Conservation (phyloP, 805 yeast genomes). For the Zygotorulaspora danielsina region DNA sequence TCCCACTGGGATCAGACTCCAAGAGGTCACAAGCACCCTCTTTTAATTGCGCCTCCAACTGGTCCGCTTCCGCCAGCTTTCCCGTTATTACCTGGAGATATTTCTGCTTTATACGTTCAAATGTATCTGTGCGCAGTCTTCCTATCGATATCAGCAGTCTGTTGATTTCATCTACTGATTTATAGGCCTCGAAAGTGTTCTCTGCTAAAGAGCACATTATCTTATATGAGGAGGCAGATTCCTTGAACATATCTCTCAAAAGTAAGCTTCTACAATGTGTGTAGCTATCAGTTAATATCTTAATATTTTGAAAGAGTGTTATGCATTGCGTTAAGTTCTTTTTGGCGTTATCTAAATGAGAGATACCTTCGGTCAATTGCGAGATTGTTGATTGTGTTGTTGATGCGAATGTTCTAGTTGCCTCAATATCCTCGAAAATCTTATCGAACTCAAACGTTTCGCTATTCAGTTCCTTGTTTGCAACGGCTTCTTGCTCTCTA, state of each 20-base stretch:
- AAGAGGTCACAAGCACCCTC: conserved; percentile 67
- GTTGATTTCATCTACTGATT: conserved; percentile 66
- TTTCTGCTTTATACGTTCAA: conserved; percentile 23
- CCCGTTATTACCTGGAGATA: conserved; percentile 18
- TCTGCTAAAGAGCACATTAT: conserved; percentile 34
- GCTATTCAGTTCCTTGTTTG: conserved; percentile 12
- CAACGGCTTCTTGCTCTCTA: conserved; percentile 29
- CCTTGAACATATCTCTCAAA: conserved; percentile 17
- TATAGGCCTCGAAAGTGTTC: conserved; percentile 53
- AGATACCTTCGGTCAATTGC: conserved; percentile 70
- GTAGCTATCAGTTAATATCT: conserved; percentile 62
- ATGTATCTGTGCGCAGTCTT: conserved; percentile 26
- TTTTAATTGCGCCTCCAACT: conserved; percentile 34
- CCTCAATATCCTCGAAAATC: conserved; percentile 48
- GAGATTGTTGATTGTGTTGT: conserved; percentile 60
- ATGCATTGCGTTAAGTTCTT: conserved; percentile 77
- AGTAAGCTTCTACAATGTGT: conserved; percentile 21
- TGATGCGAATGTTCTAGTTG: conserved; percentile 79
- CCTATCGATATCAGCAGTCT: conserved; percentile 28
- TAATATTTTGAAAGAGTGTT: conserved; percentile 81
- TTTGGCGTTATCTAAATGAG: conserved; percentile 75
- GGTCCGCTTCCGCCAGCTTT: conserved; percentile 12
- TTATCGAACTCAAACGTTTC: conserved; percentile 27
- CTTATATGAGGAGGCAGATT: conserved; percentile 29
- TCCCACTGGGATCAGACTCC: conserved; percentile 55